phyloP scores from a whole-genome alignment of 2,329 filamentous ascomycete species.

The Hypoxylon sp. region DNA sequence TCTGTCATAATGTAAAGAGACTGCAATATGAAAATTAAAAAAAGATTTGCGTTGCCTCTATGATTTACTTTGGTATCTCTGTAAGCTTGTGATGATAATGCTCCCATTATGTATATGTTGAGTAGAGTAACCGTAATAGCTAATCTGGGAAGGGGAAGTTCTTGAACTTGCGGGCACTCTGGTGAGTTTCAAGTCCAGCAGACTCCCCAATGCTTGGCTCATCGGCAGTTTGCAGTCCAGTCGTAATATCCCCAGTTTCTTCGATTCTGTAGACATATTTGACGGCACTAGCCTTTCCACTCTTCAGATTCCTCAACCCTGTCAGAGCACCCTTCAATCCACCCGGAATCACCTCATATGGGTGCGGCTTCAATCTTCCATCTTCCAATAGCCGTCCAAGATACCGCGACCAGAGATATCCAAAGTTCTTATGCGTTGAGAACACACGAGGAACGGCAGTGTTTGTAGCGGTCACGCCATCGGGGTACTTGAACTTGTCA shows the following conservation, averaged over 20 bases:
- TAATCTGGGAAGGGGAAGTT: constrained; percentile 2
- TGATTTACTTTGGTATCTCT: not conserved
- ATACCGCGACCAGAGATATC: constrained; percentile 48
- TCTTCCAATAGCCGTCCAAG: constrained; percentile 59
- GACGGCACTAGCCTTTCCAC: constrained; percentile 70
- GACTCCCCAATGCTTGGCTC: not conserved
- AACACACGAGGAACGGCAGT: constrained; percentile 20
- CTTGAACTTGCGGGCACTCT: not conserved
- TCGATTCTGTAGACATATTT: constrained; percentile 71
- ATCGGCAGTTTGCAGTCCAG: not conserved
- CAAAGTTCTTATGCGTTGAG: constrained; percentile 36
- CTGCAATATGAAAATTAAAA: no score
- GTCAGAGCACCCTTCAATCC: constrained; percentile 66
- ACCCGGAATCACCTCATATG: constrained; percentile 64
- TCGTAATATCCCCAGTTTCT: constrained; percentile 44
- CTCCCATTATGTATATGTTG: not conserved
- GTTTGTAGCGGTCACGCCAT: constrained; percentile 30
- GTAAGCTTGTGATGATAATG: not conserved
- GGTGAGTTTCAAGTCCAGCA: not conserved
- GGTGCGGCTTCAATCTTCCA: constrained; percentile 64
- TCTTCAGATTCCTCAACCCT: constrained; percentile 67
- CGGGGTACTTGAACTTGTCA: constrained; percentile 33
- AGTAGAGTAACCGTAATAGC: not conserved
- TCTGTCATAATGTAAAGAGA: no score
- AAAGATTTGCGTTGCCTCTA: no score